These are phyloP conservation scores for Nemania sp. DNA, from an alignment of 2,329 filamentous ascomycete genomes.

Conservation along the genomic window DNA sequence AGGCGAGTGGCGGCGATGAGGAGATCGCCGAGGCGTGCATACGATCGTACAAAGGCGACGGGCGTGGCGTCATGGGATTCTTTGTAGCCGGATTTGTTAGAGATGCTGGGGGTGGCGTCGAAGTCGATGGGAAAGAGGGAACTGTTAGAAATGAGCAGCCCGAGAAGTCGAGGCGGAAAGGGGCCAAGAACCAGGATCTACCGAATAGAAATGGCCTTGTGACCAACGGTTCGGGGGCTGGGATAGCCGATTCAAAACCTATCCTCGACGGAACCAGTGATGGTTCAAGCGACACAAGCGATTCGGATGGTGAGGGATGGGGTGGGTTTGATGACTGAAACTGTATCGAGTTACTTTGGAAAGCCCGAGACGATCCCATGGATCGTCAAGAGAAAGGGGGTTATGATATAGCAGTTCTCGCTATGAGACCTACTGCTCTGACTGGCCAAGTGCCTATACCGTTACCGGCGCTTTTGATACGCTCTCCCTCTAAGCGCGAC, in stretches of 20 bases:
- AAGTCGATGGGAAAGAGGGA: conserved; percentile 40
- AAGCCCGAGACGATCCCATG: not conserved
- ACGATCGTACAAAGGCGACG: conserved; percentile 82
- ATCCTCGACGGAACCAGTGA: not conserved
- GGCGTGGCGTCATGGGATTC: conserved; percentile 90
- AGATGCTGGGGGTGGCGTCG: conserved; percentile 56
- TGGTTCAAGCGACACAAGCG: conserved; percentile 29
- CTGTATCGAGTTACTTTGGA: not conserved
- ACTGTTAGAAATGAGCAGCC: conserved; percentile 12
- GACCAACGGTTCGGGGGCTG: not conserved
- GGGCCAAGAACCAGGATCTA: not conserved
- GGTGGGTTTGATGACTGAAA: conserved; percentile 51
- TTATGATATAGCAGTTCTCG: not conserved
- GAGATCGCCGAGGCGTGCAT: conserved; percentile 80
- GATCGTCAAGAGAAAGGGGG: not conserved
- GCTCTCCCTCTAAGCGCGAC: not conserved
- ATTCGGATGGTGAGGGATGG: conserved; percentile 49
- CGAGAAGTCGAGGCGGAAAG: conserved; percentile 25
- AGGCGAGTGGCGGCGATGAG: conserved; percentile 62
- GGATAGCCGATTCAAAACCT: not conserved
- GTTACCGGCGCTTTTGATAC: not conserved
- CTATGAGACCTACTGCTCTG: not conserved
- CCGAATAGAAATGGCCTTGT: not conserved
- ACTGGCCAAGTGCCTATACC: not conserved
- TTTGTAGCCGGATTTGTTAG: conserved; percentile 91